Percentiles rank a stretch among this genome's conserved stretches.
Conservation (phyloP, 2,329 filamentous ascomycete species). For the Phoma herbarum region DNA sequence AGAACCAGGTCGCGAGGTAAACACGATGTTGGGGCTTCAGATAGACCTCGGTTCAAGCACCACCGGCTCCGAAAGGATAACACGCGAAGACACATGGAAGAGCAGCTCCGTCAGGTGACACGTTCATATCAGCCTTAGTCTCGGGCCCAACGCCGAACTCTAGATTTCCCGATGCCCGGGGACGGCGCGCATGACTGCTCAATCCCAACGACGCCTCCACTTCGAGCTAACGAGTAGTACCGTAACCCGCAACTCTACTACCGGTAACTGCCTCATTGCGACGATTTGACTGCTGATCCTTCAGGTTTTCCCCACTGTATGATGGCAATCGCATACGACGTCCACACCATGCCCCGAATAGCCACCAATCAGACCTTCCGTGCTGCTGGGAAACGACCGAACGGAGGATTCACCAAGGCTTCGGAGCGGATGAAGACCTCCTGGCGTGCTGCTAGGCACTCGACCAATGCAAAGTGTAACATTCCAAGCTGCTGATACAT, state of each 20-base stretch:
- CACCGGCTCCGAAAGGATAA: neutral
- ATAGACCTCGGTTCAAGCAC: neutral
- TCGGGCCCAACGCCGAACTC: constrained; percentile 19
- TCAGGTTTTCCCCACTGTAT: constrained; percentile 9
- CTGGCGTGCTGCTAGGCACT: constrained; percentile 5
- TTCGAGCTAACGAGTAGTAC: neutral
- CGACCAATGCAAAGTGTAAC: neutral
- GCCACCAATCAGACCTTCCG: constrained; percentile 7
- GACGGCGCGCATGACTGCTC: constrained; percentile 16
- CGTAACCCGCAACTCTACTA: constrained; percentile 6
- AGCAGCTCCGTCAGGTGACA: neutral
- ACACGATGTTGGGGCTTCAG: too few species aligned
- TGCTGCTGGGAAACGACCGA: neutral
- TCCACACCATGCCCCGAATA: constrained; percentile 1
- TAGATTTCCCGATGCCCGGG: constrained; percentile 22
- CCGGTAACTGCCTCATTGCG: constrained; percentile 13
- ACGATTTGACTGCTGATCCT: constrained; percentile 4
- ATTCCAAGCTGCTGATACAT: neutral
- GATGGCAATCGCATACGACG: neutral
- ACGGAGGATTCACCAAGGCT: constrained; percentile 4
- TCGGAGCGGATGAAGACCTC: neutral
- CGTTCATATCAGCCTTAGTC: constrained; percentile 5
- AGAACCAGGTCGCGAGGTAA: neutral
- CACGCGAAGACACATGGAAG: neutral
- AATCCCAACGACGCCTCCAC: constrained; percentile 7